These are phyloP conservation scores for Fusarium sarcochroum DNA, from an alignment of 2,329 filamentous ascomycete species.

Conservation along the genomic window DNA sequence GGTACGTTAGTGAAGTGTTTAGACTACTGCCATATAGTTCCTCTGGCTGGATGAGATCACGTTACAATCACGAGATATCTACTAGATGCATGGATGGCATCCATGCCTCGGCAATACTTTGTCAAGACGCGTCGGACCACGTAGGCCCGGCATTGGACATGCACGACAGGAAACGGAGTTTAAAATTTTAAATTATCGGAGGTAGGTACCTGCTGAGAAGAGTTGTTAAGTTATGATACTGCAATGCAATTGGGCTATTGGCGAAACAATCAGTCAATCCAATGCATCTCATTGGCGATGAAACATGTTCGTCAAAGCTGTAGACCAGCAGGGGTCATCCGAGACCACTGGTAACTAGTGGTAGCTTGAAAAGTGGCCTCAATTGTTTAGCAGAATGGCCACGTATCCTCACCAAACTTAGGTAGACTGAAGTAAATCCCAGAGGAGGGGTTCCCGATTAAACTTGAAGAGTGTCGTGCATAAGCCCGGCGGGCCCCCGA, in stretches of 20 bases:
- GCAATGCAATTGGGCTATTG: background rate
- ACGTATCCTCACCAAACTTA: conserved; percentile 30
- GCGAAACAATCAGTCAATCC: conserved; percentile 1
- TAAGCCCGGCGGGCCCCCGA: conserved; percentile 17
- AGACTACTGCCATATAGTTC: background rate
- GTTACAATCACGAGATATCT: background rate
- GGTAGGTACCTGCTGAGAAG: too few species aligned
- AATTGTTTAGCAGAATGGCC: conserved; percentile 20
- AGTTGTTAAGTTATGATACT: background rate
- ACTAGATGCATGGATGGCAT: too few species aligned
- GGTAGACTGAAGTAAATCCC: background rate
- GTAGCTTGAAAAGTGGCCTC: conserved; percentile 31
- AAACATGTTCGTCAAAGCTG: background rate
- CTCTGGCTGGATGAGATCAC: background rate
- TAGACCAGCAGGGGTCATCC: conserved; percentile 10
- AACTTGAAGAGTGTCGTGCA: conserved; percentile 29
- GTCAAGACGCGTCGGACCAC: too few species aligned
- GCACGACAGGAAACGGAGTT: background rate
- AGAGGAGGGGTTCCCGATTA: conserved; percentile 23
- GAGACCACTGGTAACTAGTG: conserved; percentile 9
- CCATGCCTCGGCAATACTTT: too few species aligned
- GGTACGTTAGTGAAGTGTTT: background rate
- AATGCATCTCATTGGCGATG: background rate
- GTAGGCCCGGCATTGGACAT: too few species aligned
- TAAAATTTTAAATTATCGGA: too few species aligned